Evolutionary conservation across 2,329 filamentous ascomycete species (phyloP).

Genomic region (Fusarium annulatum): DNA sequence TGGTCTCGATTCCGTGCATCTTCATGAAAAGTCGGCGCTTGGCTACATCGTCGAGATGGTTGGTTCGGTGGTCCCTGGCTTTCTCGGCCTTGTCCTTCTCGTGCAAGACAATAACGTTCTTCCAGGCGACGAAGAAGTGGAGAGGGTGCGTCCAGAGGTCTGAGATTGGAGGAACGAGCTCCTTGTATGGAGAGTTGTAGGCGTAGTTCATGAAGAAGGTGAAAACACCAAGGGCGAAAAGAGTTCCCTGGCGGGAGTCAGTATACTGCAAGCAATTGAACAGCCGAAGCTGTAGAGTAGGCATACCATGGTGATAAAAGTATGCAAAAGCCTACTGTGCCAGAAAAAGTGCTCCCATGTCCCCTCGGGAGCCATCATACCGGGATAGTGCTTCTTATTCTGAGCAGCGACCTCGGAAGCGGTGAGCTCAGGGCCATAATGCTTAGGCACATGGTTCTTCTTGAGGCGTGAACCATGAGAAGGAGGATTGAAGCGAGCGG

Average conservation of each 20-base stretch:
- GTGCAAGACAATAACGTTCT: slow-evolving; percentile 81
- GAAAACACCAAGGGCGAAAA: slow-evolving; percentile 74
- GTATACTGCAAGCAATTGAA: neutral
- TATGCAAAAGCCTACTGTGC: slow-evolving; percentile 79
- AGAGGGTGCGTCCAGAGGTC: slow-evolving; percentile 78
- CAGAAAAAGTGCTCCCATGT: slow-evolving; percentile 88
- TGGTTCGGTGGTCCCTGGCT: slow-evolving; percentile 77
- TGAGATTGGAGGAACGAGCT: slow-evolving; percentile 78
- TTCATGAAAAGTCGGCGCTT: slow-evolving; percentile 88
- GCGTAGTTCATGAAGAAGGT: slow-evolving; percentile 85
- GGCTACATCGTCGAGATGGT: slow-evolving; percentile 83
- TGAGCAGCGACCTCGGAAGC: slow-evolving; percentile 74
- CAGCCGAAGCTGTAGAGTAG: neutral
- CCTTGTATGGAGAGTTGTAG: slow-evolving; percentile 79
- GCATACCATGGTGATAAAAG: slow-evolving; percentile 84
- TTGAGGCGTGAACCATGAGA: slow-evolving; percentile 82
- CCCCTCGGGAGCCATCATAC: slow-evolving; percentile 86
- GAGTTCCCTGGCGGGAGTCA: slow-evolving; percentile 64
- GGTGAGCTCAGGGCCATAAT: slow-evolving; percentile 80
- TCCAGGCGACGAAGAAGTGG: slow-evolving; percentile 70
- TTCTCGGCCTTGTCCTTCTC: slow-evolving; percentile 75
- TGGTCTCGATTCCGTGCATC: slow-evolving; percentile 81
- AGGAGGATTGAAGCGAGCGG: slow-evolving; percentile 89
- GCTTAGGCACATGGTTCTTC: slow-evolving; percentile 64
- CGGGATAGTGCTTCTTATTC: slow-evolving; percentile 80